These are phyloP conservation scores for Eragrostis nindensis DNA, from an alignment of 176 grass and related monocot species.

Conservation along the genomic window DNA sequence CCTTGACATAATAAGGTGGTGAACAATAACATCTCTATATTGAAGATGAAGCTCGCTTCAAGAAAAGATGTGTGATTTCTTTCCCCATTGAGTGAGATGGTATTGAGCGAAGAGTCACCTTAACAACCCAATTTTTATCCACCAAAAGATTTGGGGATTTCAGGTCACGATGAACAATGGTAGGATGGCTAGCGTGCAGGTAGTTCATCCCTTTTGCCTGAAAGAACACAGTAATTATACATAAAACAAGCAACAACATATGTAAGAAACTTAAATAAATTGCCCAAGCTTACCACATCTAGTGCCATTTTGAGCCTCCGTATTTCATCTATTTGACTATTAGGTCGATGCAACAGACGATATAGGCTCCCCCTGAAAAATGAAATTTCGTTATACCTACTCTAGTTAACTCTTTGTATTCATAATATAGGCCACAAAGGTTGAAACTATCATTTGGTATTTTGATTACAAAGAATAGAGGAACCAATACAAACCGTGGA, in stretches of 20 bases:
- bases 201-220: constrained; percentile 99
- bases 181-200: constrained; percentile 91
- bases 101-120: constrained; percentile 56
- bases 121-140: constrained; percentile 98
- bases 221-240: constrained; percentile 40
- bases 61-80: constrained; percentile 17
- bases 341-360: constrained; percentile 92
- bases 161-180: constrained; percentile 96
- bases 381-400: constrained; percentile 30
- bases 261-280: constrained; percentile 21
- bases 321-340: constrained; percentile 81
- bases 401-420: constrained; percentile 11
- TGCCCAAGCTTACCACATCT: constrained; percentile 86
- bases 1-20: background rate
- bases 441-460: constrained; percentile 14
- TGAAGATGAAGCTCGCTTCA: constrained; percentile 11
- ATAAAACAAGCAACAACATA: constrained; percentile 32
- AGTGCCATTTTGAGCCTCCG: constrained; percentile 92
- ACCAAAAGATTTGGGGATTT: constrained; percentile 99
- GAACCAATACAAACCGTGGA: constrained; percentile 67
- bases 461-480: constrained; percentile 35
- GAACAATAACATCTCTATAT: constrained; percentile 13
- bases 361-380: constrained; percentile 84
- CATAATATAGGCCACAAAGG: constrained; percentile 13
- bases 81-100: background rate